Conservation (phyloP, 768 basidiomycete genomes). For the Pisolithus tinctorius region DNA sequence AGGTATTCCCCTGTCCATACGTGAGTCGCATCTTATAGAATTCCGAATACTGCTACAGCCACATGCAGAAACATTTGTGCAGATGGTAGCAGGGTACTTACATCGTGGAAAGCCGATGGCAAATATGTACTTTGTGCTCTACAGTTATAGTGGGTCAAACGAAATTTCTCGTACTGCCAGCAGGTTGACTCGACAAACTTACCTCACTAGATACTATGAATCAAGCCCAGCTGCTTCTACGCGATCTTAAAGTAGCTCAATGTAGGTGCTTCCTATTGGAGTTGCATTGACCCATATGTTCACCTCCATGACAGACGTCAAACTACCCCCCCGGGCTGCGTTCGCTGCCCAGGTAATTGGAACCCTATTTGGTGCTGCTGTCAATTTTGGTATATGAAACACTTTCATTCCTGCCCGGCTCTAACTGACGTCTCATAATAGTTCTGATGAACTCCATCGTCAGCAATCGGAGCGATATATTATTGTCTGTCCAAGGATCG, state of each 20-base stretch:
- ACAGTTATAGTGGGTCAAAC: conserved; percentile 35
- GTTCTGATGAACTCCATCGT: conserved; percentile 58
- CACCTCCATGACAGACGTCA: conserved; percentile 26
- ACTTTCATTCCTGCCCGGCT: not conserved
- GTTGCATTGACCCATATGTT: conserved; percentile 30
- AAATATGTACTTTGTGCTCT: conserved; percentile 40
- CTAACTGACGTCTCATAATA: conserved; percentile 26
- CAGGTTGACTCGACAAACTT: conserved; percentile 27
- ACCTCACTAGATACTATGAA: conserved; percentile 42
- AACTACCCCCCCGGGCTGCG: conserved; percentile 58
- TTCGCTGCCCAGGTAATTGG: conserved; percentile 55
- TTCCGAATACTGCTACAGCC: not conserved
- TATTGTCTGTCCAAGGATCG: conserved; percentile 51
- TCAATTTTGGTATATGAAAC: conserved; percentile 34
- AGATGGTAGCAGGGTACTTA: conserved; percentile 33
- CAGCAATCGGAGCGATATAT: conserved; percentile 39
- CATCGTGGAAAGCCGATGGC: conserved; percentile 34
- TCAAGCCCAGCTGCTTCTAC: conserved; percentile 46
- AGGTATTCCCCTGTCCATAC: conserved; percentile 16
- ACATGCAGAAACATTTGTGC: conserved; percentile 21
- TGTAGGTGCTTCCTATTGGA: conserved; percentile 5
- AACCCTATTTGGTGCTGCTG: conserved; percentile 44
- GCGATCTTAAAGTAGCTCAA: conserved; percentile 46
- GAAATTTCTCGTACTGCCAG: not conserved
- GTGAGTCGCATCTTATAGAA: conserved; percentile 7